Evolutionary conservation across 1,284 basidiomycete species (phyloP), one percentile per base, ranked within the genome.

Genomic region (Polyporus tsugae): DNA sequence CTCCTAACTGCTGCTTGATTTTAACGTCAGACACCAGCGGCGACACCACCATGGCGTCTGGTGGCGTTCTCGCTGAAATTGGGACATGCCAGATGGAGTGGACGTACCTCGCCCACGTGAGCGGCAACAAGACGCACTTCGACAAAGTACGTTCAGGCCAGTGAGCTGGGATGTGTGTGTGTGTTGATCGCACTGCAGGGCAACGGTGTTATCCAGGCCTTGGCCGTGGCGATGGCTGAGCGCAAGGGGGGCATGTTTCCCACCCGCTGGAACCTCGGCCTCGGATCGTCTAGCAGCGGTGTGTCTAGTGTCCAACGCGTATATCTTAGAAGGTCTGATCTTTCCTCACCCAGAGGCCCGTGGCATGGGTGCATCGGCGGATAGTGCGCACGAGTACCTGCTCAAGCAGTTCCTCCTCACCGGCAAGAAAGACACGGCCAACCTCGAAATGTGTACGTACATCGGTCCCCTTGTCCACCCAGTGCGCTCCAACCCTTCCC

Each of bases 311-410:
- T 41, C 7, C 33, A 52, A 13, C 13, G 22, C 3, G 22, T 36
- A 9, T 29, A 15, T 42, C 42, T 33, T 36, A 36, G 13, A 19
- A 49, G 25, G 38, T 44, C 44, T 60, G 60, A 65, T 46, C 67
- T 29, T 13, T 22, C 17, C 11, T 38, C 33, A 5, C 46, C 4
- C 9, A 64, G 70, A 65, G 10, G 39, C 63, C 70, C 38, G 73
- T 73, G 89, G 89, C 0, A 86, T 91, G 5, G 91, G 91, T 17
- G 87, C 85, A 0, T 83, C 82, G 58, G 89, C 90, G 2, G 91
- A 94, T 72, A 93, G 91, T 73, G 87, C 85, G 2, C 89, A 93
- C 67, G 92, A 94, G 76, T 94, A 94, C 74, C 84, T 92, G 25
- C 83, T 94, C 46, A 94, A 94, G 74, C 87, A 91, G 68, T 92